Evolutionary conservation across 306 rosid genomes (phyloP).

Genomic region (Cicer yamashitae): DNA sequence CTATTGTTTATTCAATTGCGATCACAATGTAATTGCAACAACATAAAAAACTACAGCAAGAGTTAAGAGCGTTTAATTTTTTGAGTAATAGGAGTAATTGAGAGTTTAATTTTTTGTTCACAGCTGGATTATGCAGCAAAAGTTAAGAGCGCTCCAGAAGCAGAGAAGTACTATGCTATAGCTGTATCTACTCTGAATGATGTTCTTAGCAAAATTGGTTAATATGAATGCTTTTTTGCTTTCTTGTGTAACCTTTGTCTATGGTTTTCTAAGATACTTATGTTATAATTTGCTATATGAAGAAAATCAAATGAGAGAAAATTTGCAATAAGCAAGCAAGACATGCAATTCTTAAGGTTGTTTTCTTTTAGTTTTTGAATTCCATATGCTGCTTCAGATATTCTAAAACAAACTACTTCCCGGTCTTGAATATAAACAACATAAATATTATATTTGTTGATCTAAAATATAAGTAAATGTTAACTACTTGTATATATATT

Average conservation of each 20-base stretch:
- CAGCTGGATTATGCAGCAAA: conserved; percentile 98
- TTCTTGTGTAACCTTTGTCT: conserved; percentile 56
- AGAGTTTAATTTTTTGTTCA: background rate
- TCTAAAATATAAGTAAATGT: too few relatives aligned
- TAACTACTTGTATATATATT: too few relatives aligned
- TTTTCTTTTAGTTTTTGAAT: background rate
- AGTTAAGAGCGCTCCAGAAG: conserved; percentile 81
- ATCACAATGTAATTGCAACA: background rate
- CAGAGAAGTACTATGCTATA: conserved; percentile 89
- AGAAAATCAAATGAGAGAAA: conserved; percentile 53
- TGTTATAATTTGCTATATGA: conserved; percentile 53
- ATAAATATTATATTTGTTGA: too few relatives aligned
- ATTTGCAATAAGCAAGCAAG: conserved; percentile 35
- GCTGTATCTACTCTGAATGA: conserved; percentile 78
- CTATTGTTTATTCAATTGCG: background rate
- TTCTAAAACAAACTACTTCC: too few relatives aligned
- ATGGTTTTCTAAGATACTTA: conserved; percentile 50
- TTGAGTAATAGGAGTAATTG: background rate
- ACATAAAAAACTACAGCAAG: background rate
- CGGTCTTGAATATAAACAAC: too few relatives aligned
- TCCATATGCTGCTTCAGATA: background rate
- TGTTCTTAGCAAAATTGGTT: conserved; percentile 88
- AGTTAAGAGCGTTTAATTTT: too few relatives aligned
- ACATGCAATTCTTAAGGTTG: conserved; percentile 13
- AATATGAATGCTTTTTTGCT: conserved; percentile 48